Conservation (phyloP, 2,329 filamentous ascomycete genomes). For the Sporothrix humicola region DNA sequence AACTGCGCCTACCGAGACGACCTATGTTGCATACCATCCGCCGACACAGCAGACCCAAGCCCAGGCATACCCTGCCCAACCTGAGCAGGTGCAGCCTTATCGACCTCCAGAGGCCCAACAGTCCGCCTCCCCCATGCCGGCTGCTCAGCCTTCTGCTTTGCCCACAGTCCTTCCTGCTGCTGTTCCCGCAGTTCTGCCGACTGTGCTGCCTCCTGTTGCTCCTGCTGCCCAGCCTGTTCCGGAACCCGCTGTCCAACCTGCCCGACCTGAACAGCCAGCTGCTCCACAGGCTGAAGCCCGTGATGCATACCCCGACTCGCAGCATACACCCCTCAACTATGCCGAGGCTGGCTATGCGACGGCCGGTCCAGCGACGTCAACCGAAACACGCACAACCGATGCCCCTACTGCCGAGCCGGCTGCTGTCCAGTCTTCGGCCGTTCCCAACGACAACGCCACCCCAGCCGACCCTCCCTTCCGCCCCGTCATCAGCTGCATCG, state of each 20-base stretch:
- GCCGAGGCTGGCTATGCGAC: not conserved
- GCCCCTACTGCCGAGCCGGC: not conserved
- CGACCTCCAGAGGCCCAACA: not conserved
- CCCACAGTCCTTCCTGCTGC: too few relatives aligned
- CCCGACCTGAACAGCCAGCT: not conserved
- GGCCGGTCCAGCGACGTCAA: too few relatives aligned
- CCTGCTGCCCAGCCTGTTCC: not conserved
- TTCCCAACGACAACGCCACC: not conserved
- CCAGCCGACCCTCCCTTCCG: not conserved
- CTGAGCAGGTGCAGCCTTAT: not conserved
- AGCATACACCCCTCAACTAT: not conserved
- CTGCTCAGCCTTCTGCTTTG: not conserved
- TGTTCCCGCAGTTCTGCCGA: not conserved
- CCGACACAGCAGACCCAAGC: not conserved
- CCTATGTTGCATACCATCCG: not conserved
- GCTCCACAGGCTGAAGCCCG: not conserved
- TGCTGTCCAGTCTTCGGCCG: not conserved
- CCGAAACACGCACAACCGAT: too few relatives aligned
- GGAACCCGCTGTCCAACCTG: not conserved
- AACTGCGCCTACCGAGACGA: not conserved
- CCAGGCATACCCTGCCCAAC: not conserved
- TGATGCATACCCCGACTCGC: not conserved
- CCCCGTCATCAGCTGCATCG: constrained; percentile 41
- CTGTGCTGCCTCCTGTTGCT: not conserved
- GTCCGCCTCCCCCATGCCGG: not conserved